A percentile compares a stretch with the other conserved stretches of the same genome.
Evolutionary conservation across 2,329 filamentous ascomycete genomes (phyloP).

Genomic region (Pseudogymnoascus sp.): DNA sequence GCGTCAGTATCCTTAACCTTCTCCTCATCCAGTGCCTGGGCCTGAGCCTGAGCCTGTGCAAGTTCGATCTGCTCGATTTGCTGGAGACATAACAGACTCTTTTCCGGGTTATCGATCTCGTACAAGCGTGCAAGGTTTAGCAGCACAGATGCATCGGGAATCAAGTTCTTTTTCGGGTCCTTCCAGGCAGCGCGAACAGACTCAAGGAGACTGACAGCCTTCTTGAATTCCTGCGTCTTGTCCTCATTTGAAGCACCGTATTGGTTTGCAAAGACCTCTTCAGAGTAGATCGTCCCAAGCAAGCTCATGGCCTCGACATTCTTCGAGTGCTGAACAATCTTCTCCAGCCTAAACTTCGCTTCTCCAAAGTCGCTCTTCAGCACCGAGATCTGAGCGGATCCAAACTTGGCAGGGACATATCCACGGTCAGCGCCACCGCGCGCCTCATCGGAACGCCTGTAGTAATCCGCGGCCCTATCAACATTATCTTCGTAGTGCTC

Average conservation of each 20-base stretch:
- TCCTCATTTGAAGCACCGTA: conserved; percentile 70
- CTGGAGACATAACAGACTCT: conserved; percentile 81
- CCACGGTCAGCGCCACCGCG: conserved; percentile 85
- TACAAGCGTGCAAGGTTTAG: conserved; percentile 89
- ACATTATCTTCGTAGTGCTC: conserved; percentile 75
- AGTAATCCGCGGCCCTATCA: conserved; percentile 73
- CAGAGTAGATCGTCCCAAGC: conserved; percentile 83
- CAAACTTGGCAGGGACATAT: conserved; percentile 91
- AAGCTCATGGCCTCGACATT: conserved; percentile 85
- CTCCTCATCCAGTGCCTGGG: conserved; percentile 56
- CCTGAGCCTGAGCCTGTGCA: conserved; percentile 41
- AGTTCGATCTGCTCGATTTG: conserved; percentile 89
- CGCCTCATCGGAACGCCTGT: conserved; percentile 82
- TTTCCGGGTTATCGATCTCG: conserved; percentile 76
- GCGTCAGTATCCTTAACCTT: conserved; percentile 52
- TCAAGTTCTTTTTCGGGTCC: conserved; percentile 75
- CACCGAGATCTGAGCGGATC: conserved; percentile 80
- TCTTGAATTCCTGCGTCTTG: conserved; percentile 75
- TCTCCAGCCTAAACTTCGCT: conserved; percentile 88
- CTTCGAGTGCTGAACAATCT: conserved; percentile 81
- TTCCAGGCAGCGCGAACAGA: conserved; percentile 83
- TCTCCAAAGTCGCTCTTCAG: conserved; percentile 78
- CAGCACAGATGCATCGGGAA: conserved; percentile 77
- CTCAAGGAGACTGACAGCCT: conserved; percentile 79
- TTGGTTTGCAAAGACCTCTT: conserved; percentile 82